A percentile compares a stretch with the other conserved stretches of the same genome.
phyloP scores from a whole-genome alignment of 2,329 filamentous ascomycete genomes.

The Sphaerulina musiva region DNA sequence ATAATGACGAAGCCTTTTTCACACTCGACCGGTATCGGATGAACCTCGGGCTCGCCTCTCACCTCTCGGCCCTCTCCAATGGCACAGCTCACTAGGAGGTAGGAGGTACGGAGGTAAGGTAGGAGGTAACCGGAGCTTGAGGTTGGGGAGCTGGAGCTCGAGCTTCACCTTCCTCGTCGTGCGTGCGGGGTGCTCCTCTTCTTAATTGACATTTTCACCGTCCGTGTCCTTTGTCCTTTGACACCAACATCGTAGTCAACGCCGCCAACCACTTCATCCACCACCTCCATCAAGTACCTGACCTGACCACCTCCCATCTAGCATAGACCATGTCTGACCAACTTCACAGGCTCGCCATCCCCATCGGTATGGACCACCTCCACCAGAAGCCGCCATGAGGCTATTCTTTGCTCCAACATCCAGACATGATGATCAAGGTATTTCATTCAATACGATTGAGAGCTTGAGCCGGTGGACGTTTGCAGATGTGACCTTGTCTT shows the following conservation, averaged over 20 bases:
- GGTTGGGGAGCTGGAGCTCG: no score
- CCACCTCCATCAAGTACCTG: neutral
- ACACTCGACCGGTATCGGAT: no score
- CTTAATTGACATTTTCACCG: neutral
- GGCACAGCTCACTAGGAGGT: no score
- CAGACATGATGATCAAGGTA: slow-evolving; percentile 22
- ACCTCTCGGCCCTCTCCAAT: no score
- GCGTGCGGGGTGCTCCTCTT: neutral
- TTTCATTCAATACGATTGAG: slow-evolving; percentile 18
- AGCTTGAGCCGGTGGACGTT: slow-evolving; percentile 23
- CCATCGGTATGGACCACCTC: slow-evolving; percentile 11
- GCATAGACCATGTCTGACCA: slow-evolving; percentile 1
- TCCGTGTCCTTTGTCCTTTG: neutral
- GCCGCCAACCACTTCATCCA: neutral
- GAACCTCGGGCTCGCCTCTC: no score
- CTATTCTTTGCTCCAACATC: slow-evolving; percentile 13
- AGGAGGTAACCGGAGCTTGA: no score
- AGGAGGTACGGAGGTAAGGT: no score
- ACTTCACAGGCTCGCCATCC: slow-evolving; percentile 2
- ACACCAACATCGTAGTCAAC: neutral
- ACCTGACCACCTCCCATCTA: neutral
- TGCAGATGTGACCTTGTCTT: slow-evolving; percentile 12
- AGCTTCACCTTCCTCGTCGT: no score
- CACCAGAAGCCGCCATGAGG: slow-evolving; percentile 16
- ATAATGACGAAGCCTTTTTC: no score